Conservation (phyloP, 1,284 basidiomycete genomes). For the Inonotus obliquus region DNA sequence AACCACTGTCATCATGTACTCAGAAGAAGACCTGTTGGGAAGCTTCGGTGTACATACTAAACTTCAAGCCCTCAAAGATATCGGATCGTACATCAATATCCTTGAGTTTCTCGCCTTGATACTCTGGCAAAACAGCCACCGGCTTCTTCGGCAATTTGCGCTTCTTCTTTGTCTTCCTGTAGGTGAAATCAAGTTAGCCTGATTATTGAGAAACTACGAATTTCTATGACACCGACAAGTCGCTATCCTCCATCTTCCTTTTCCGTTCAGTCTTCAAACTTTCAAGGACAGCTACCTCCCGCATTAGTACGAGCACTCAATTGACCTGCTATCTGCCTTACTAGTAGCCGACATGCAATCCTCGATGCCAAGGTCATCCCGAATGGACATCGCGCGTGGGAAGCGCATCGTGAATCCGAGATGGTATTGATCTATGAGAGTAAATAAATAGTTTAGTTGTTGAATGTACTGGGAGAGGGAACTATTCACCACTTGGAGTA, state of each 20-base stretch:
- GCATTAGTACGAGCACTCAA: not conserved
- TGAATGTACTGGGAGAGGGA: not conserved
- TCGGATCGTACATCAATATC: slow-evolving; percentile 54
- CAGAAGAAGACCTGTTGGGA: not conserved
- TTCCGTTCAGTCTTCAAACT: slow-evolving; percentile 59
- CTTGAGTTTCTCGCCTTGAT: slow-evolving; percentile 57
- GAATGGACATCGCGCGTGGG: slow-evolving; percentile 77
- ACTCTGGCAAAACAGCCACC: slow-evolving; percentile 59
- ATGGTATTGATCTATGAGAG: slow-evolving; percentile 59
- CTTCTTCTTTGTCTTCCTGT: slow-evolving; percentile 59
- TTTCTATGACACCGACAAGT: slow-evolving; percentile 36
- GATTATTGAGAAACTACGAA: not conserved
- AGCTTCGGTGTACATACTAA: slow-evolving; percentile 51
- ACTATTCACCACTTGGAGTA: slow-evolving; percentile 53
- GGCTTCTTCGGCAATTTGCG: slow-evolving; percentile 57
- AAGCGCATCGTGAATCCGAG: slow-evolving; percentile 81
- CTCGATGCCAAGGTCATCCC: slow-evolving; percentile 62
- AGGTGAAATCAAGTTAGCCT: slow-evolving; percentile 1
- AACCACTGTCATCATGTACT: slow-evolving; percentile 52
- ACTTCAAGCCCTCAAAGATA: slow-evolving; percentile 71
- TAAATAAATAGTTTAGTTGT: not conserved
- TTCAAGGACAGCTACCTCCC: slow-evolving; percentile 46
- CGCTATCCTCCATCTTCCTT: slow-evolving; percentile 60
- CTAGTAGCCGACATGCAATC: slow-evolving; percentile 70
- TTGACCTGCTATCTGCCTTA: slow-evolving; percentile 27